Percentiles rank a stretch among this genome's conserved stretches.
Evolutionary conservation across 148 eudicot species (phyloP).

Genomic region (Arctostaphylos glauca): DNA sequence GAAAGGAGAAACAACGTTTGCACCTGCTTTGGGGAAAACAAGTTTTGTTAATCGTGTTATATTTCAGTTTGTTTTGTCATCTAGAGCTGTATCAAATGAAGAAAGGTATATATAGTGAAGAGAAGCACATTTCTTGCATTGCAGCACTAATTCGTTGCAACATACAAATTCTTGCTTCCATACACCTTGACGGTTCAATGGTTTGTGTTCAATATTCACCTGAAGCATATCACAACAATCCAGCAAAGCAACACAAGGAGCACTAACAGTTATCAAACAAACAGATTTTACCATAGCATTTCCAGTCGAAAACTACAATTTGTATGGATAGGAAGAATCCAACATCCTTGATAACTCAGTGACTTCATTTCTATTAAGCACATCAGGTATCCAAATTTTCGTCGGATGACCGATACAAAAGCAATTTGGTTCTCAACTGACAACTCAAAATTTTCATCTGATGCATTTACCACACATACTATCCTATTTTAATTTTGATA

Average conservation of each 20-base stretch:
- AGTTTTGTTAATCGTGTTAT: neutral
- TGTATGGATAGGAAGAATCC: slow-evolving; percentile 20
- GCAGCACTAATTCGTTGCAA: neutral
- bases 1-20: neutral
- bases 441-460: neutral
- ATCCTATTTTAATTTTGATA: neutral
- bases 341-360: neutral
- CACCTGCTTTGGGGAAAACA: neutral
- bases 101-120: neutral
- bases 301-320: neutral
- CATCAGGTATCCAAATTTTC: neutral
- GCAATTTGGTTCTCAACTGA: neutral
- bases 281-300: neutral
- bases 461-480: neutral
- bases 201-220: neutral
- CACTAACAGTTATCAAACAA: neutral
- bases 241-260: neutral
- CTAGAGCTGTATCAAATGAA: neutral
- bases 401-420: slow-evolving; percentile 1
- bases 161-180: neutral
- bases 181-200: neutral
- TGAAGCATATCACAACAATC: neutral
- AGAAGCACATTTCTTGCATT: neutral
- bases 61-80: neutral
- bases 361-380: neutral